Base-by-base conservation (phyloP, 2,329 filamentous ascomycete genomes). In the Geosmithia morbida region DNA sequence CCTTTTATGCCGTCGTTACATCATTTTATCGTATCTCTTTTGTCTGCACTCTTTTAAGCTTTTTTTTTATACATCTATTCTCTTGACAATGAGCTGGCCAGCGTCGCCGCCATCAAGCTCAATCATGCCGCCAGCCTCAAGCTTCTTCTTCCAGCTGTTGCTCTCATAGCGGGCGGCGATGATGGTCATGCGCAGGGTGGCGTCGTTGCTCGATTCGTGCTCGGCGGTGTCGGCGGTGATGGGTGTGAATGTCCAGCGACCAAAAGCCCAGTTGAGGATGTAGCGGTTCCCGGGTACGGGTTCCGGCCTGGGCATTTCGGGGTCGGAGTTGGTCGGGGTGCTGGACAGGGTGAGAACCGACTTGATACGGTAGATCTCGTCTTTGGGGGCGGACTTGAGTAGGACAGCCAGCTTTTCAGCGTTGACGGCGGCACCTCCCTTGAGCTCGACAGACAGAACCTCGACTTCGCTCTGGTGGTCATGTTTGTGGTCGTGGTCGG, bases 231-330 rank as follows among this genome's bases (percentile, higher is more conserved):
- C 57, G 7, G 61, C 59, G 0, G 61, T 58, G 3, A 74, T 58
- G 4, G 77, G 71, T 2, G 88, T 94, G 59, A 90, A 95, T 0
- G 81, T 94, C 90, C 92, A 98, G 29, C 92, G 76, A 1, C 88
- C 88, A 66, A 98, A 98, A 0, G 92, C 92, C 92, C 92, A 98
- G 62, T 98, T 98, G 50, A 98, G 74, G 43, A 98, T 95, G 60
- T 92, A 96, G 48, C 85, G 72, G 2, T 51, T 50, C 61, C 53
- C 7, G 56, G 57, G 10, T 37, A 13, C 33, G 33, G 33, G 33
- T 37, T 37, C 33, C 5, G 60, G 59, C 30, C 63, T 57, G 7
- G 61, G 59, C 0, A 60, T 55, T 40, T 74, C 69, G 20, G 70
- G 66, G 48, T 77, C 74, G 1, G 78, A 79, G 55, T 70, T 70